These are phyloP conservation scores for Quercus rubra DNA, from an alignment of 306 rosid species.

Conservation along the genomic window DNA sequence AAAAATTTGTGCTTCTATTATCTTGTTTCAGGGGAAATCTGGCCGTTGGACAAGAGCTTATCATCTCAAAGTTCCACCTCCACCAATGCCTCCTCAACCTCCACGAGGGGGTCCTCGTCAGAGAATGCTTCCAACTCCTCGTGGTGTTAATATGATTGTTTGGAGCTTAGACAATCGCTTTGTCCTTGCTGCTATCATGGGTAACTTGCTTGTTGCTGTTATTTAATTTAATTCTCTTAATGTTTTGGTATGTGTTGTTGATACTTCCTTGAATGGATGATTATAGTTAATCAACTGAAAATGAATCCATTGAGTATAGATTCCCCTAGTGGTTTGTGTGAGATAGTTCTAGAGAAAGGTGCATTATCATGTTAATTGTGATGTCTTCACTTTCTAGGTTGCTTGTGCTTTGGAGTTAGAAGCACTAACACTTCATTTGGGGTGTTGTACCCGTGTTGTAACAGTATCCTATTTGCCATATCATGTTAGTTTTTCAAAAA, in stretches of 20 bases:
- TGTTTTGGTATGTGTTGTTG: not conserved
- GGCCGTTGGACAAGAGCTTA: slow-evolving; percentile 97
- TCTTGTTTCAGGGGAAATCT: slow-evolving; percentile 65
- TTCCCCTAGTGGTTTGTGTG: not conserved
- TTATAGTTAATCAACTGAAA: not conserved
- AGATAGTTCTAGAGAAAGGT: not conserved
- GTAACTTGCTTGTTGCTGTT: slow-evolving; percentile 39
- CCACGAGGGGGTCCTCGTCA: slow-evolving; percentile 95
- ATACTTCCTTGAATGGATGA: slow-evolving; percentile 4
- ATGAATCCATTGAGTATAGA: not conserved
- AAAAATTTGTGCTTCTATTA: slow-evolving; percentile 16
- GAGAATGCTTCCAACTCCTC: slow-evolving; percentile 96
- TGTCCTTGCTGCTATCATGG: slow-evolving; percentile 99
- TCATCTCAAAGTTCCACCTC: slow-evolving; percentile 98
- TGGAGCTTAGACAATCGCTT: slow-evolving; percentile 99
- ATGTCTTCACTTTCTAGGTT: not conserved
- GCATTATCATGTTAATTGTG: not conserved
- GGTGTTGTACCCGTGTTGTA: no score
- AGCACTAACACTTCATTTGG: no score
- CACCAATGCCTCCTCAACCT: slow-evolving; percentile 97
- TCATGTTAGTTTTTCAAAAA: no score
- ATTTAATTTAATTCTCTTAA: not conserved
- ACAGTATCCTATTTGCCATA: no score
- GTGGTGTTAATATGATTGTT: slow-evolving; percentile 97
- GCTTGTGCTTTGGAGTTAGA: not conserved